Evolutionary conservation across 1,284 basidiomycete genomes (phyloP).

Genomic region (Ceratobasidium sp.): DNA sequence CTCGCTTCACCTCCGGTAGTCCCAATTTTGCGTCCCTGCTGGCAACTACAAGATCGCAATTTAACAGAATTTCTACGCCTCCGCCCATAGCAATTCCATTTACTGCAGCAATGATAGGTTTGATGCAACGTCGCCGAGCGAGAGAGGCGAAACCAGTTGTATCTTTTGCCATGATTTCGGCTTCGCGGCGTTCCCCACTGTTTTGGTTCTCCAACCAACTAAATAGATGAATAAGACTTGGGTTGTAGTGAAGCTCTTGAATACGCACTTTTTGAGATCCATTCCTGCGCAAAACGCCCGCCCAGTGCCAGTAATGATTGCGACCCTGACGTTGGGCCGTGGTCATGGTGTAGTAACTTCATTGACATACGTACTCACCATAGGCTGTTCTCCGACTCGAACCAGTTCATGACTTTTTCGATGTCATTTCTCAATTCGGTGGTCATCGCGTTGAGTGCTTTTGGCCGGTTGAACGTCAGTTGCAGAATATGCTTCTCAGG

Average conservation of each 20-base stretch:
- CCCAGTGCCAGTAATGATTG: constrained; percentile 78
- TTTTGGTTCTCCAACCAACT: constrained; percentile 64
- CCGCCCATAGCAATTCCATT: constrained; percentile 83
- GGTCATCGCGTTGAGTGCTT: constrained; percentile 47
- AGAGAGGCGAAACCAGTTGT: constrained; percentile 76
- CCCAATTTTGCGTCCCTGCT: constrained; percentile 73
- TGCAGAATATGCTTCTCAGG: constrained; percentile 73
- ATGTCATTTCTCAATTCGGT: constrained; percentile 66
- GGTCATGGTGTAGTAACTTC: not conserved
- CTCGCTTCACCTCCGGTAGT: constrained; percentile 82
- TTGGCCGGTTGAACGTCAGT: constrained; percentile 77
- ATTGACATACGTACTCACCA: constrained; percentile 59
- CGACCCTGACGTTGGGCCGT: constrained; percentile 61
- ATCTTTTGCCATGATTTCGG: constrained; percentile 50
- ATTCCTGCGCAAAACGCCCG: constrained; percentile 83
- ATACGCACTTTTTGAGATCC: constrained; percentile 72
- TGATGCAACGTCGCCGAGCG: constrained; percentile 70
- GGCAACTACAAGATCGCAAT: constrained; percentile 85
- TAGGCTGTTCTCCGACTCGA: constrained; percentile 72
- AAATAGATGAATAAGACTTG: constrained; percentile 37
- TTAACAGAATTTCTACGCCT: constrained; percentile 78
- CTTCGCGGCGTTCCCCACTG: constrained; percentile 54
- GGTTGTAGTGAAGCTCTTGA: not conserved
- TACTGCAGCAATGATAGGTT: constrained; percentile 85
- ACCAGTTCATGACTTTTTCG: constrained; percentile 70